Percentiles rank a stretch among this genome's conserved stretches.
phyloP scores from a whole-genome alignment of 768 basidiomycete species.

The Tylopilus intermedius region DNA sequence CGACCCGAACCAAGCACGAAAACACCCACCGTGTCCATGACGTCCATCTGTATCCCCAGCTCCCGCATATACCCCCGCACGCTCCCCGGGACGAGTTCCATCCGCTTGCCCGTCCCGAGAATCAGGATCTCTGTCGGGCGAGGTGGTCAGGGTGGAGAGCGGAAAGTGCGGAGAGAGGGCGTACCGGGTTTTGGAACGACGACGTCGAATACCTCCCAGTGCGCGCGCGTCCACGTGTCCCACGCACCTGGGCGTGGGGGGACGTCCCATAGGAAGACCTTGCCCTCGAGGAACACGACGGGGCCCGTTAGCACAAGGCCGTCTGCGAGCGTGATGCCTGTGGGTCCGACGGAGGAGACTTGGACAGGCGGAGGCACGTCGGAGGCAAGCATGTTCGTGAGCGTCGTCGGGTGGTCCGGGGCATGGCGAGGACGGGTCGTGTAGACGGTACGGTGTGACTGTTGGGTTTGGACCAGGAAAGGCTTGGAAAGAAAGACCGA shows the following conservation, averaged over 20 bases:
- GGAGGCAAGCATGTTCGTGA: conserved; percentile 73
- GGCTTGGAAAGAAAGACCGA: not conserved
- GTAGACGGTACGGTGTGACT: conserved; percentile 12
- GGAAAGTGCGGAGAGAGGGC: not conserved
- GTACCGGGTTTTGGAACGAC: conserved; percentile 83
- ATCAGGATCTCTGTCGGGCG: conserved; percentile 76
- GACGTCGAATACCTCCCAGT: conserved; percentile 76
- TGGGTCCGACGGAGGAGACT: conserved; percentile 57
- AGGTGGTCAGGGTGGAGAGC: not conserved
- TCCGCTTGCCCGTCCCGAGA: conserved; percentile 76
- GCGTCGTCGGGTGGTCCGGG: conserved; percentile 25
- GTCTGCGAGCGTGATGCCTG: conserved; percentile 69
- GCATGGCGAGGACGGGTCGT: conserved; percentile 3
- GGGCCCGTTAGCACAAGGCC: conserved; percentile 74
- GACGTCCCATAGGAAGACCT: conserved; percentile 89
- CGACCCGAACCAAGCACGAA: not conserved
- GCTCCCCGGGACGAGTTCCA: conserved; percentile 62
- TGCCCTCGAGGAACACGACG: conserved; percentile 80
- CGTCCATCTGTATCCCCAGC: conserved; percentile 82
- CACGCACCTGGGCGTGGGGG: conserved; percentile 42
- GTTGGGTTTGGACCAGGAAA: not conserved
- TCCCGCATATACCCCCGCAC: conserved; percentile 64
- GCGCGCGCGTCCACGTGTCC: conserved; percentile 67
- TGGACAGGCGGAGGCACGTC: conserved; percentile 66
- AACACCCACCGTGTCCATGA: conserved; percentile 71